Evolutionary conservation across 148 eudicot genomes (phyloP), one percentile per base, ranked within the genome.

Genomic region (Camellia sinensis): DNA sequence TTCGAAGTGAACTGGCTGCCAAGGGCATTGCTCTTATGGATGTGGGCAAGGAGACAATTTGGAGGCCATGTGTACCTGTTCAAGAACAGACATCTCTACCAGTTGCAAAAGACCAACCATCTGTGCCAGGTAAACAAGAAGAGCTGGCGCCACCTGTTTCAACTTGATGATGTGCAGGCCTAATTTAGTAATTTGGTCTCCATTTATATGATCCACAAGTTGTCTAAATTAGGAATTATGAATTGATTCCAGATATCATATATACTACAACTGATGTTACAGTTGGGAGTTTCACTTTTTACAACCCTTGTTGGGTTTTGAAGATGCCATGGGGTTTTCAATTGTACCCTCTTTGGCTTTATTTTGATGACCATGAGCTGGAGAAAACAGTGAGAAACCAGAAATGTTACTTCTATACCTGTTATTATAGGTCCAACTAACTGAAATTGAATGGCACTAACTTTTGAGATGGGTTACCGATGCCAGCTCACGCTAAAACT

Each of bases 1-100:
- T 96, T 15, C 84, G 98, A 80, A 85, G 69, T 13, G 87, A 87
- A 63, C 80, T 96, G 80, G 80, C 79, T 53, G 83, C 81, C 37
- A 90, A 91, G 83, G 99, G 99, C 40, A 91, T 96, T 65, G 88
- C 89, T 72, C 75, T 94, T 40, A 96, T 93, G 98, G 99, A 96
- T 88, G 80, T 80, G 48, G 91, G 88, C 4, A 86, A 82, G 9
- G 91, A 86, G 54, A 93, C 93, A 13, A 77, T 83, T 37, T 96
- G 99, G 99, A 90, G 90, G 86, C 97, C 99, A 10, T 89, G 94
- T 59, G 86, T 89, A 66, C 74, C 67, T 2, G 40, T 59, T 74
- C 67, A 74, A 60, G 14, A 59, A 59, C 63, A 29, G 29, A 57
- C 60, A 18, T 50, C 75, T 50, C 15, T 50, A 50, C 65, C 65